phyloP scores from a whole-genome alignment of 2,329 filamentous ascomycete species.

The Exophiala dermatitidis region DNA sequence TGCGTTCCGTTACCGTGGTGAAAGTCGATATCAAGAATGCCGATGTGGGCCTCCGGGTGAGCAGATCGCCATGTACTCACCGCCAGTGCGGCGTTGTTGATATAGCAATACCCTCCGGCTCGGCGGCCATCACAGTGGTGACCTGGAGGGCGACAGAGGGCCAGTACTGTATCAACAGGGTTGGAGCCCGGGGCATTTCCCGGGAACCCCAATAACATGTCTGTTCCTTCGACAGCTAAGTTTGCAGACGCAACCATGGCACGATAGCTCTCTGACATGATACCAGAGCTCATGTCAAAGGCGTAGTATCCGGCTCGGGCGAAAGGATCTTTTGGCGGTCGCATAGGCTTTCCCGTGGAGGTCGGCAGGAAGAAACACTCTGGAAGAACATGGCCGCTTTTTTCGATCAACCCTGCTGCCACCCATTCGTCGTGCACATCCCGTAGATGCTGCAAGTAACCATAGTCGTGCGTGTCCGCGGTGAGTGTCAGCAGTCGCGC shows the following conservation, averaged over 20 bases:
- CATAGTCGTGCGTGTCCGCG: slow-evolving; percentile 17
- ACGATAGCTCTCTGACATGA: slow-evolving; percentile 22
- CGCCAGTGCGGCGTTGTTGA: slow-evolving; percentile 25
- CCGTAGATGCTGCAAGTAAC: slow-evolving; percentile 23
- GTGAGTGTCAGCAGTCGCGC: slow-evolving; percentile 11
- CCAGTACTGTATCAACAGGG: slow-evolving; percentile 19
- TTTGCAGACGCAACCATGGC: slow-evolving; percentile 26
- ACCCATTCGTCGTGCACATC: slow-evolving; percentile 22
- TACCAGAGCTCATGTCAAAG: slow-evolving; percentile 27
- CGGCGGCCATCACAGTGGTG: slow-evolving; percentile 26
- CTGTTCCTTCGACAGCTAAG: slow-evolving; percentile 22
- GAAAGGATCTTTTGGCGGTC: slow-evolving; percentile 23
- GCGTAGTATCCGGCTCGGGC: slow-evolving; percentile 27
- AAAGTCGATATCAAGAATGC: slow-evolving; percentile 27
- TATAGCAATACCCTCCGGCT: slow-evolving; percentile 27
- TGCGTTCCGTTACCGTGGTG: slow-evolving; percentile 28
- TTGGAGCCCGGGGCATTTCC: slow-evolving; percentile 1
- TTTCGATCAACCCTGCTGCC: slow-evolving; percentile 18
- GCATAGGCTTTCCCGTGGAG: slow-evolving; percentile 14
- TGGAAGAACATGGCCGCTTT: slow-evolving; percentile 22
- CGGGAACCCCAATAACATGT: slow-evolving; percentile 15
- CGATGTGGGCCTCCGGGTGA: slow-evolving; percentile 13
- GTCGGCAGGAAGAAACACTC: slow-evolving; percentile 24
- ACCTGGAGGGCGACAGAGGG: slow-evolving; percentile 26
- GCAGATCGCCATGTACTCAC: slow-evolving; percentile 17